Percentiles rank a stretch among this genome's conserved stretches.
Conservation (phyloP, 306 rosid genomes). For the Fragaria vesca region DNA sequence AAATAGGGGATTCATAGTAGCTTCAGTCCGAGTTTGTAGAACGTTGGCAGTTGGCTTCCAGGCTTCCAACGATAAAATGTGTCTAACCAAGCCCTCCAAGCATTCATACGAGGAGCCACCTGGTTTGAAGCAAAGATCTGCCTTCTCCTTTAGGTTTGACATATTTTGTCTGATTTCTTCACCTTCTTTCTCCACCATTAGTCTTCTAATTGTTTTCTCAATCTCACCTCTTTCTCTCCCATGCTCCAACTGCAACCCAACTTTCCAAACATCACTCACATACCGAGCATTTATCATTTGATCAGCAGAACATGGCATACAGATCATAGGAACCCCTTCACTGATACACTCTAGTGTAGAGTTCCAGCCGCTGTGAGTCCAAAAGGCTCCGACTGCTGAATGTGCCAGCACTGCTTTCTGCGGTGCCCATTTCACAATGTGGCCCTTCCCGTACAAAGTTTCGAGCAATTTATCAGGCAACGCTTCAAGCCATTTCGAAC, state of each 20-base stretch:
- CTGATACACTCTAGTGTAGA: neutral
- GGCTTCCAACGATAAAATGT: neutral
- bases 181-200: neutral
- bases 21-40: neutral
- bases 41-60: neutral
- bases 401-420: neutral
- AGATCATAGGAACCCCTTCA: conserved; percentile 2
- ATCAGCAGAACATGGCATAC: conserved; percentile 1
- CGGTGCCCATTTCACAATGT: neutral
- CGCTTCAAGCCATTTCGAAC: neutral
- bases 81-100: neutral
- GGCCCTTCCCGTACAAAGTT: neutral
- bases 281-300: neutral
- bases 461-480: neutral
- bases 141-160: neutral
- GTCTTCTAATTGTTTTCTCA: neutral
- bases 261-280: neutral
- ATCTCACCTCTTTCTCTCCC: neutral
- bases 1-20: neutral
- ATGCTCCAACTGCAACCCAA: neutral
- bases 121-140: neutral
- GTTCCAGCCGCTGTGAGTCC: neutral
- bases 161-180: neutral
- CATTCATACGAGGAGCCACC: neutral
- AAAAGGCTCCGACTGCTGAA: neutral